These are phyloP conservation scores for Astragalus glycyphyllos DNA, from an alignment of 306 rosid species.

Conservation along the genomic window DNA sequence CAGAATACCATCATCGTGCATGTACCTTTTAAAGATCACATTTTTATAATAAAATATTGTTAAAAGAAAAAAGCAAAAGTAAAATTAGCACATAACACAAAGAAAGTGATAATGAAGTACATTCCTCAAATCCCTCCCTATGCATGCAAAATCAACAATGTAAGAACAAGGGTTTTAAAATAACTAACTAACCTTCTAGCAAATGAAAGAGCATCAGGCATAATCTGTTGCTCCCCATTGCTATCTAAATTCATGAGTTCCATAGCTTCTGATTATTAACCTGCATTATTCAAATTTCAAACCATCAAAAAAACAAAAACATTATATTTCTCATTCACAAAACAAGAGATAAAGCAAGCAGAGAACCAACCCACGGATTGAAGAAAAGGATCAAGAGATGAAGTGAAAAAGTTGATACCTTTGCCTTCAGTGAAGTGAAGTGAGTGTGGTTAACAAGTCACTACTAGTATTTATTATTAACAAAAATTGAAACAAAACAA, in stretches of 20 bases:
- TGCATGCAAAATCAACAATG: not conserved
- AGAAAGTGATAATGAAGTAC: no score
- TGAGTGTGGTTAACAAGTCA: no score
- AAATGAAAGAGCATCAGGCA: slow-evolving; percentile 60
- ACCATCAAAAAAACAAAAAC: not conserved
- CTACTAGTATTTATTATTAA: not conserved
- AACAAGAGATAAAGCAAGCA: no score
- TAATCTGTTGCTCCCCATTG: not conserved
- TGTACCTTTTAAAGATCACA: no score
- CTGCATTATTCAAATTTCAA: not conserved
- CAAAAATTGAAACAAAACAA: not conserved
- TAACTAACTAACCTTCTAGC: slow-evolving; percentile 64
- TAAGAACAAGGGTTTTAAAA: not conserved
- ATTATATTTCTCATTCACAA: accelerated
- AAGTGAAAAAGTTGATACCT: not conserved
- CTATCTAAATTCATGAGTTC: slow-evolving; percentile 45
- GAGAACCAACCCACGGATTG: no score
- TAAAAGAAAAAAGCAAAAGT: no score
- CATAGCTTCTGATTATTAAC: slow-evolving; percentile 30
- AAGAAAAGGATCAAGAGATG: not conserved
- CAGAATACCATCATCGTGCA: no score
- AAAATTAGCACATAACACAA: no score
- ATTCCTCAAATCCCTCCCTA: no score
- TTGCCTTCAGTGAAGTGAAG: not conserved
- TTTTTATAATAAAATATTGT: no score